Evolutionary conservation across 1,284 basidiomycete species (phyloP), one percentile per base, ranked within the genome.

Genomic region (Pyrrhoderma lamaoense): DNA sequence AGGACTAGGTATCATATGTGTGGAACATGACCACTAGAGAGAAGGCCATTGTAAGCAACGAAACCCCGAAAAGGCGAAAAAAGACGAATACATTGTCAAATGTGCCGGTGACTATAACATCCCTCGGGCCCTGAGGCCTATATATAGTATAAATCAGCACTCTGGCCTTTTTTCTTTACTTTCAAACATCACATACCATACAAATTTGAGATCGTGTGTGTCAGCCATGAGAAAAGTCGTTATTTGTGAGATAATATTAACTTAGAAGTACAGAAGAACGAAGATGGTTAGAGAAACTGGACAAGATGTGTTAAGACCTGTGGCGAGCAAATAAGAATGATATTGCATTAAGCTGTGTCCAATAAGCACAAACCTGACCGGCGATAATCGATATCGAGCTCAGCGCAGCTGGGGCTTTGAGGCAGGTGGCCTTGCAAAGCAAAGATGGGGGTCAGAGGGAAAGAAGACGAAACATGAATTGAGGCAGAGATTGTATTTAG

Each of bases 31-130:
- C 85, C 88, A 53, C 43, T 47, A 42, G 47, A 55, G 16, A 52
- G 18, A 36, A 31, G 37, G 37, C 21, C 27, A 35, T 14, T 11
- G 27, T 31, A 31, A 31, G 11, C 5, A 5, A 31, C 27, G 27
- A 25, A n/a, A 1, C 14, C 37, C n/a, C n/a, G n/a, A 39, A 36
- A 37, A 35, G 3, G 34, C 21, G 13, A 7, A 35, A 42, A 36
- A 40, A 4, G 18, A 38, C 3, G 66, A 81, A 62, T 63, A 87
- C 87, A 65, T 82, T 68, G 72, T 89, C 87, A 64, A 89, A 89
- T 31, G 80, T 75, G 47, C 86, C 86, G 16, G 85, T 87, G 53
- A 85, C 75, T 58, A 86, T 75, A 53, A 88, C 85, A 52, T 71
- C 67, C 45, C 65, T 70, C 46, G 84, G 77, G 52, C 74, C 72